Conservation (phyloP, 2,329 filamentous ascomycete genomes). For the Elsinoe arachidis region DNA sequence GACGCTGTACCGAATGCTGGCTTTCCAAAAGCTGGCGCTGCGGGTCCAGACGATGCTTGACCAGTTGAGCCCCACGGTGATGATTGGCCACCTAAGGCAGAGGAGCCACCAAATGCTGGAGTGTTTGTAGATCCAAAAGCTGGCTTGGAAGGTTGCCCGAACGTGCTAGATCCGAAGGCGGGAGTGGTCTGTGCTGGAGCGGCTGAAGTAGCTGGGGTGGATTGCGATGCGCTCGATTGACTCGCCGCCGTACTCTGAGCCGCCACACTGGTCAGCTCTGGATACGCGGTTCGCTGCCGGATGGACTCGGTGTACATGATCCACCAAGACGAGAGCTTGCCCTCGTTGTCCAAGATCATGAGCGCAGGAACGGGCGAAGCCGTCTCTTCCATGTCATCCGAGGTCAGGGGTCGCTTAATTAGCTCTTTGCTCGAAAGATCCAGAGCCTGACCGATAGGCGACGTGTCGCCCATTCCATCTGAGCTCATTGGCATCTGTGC, state of each 20-base stretch:
- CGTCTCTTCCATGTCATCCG: slow-evolving; percentile 66
- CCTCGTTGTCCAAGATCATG: slow-evolving; percentile 81
- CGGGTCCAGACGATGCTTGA: slow-evolving; percentile 8
- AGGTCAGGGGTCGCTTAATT: slow-evolving; percentile 65
- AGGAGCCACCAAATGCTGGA: slow-evolving; percentile 22
- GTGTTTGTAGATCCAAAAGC: slow-evolving; percentile 16
- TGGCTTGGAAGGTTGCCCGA: slow-evolving; percentile 17
- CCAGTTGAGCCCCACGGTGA: slow-evolving; percentile 24
- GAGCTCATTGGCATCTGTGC: slow-evolving; percentile 58
- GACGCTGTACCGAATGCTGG: slow-evolving; percentile 22
- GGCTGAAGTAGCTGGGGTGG: slow-evolving; percentile 10
- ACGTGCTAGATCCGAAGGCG: slow-evolving; percentile 24
- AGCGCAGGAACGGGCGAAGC: slow-evolving; percentile 72
- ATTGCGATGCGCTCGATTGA: slow-evolving; percentile 21
- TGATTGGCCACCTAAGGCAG: slow-evolving; percentile 21
- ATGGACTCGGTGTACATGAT: slow-evolving; percentile 84
- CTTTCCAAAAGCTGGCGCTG: slow-evolving; percentile 17
- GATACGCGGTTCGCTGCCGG: slow-evolving; percentile 61
- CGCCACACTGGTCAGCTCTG: slow-evolving; percentile 52
- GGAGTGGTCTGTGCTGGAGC: slow-evolving; percentile 12
- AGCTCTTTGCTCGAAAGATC: slow-evolving; percentile 79
- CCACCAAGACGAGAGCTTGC: slow-evolving; percentile 81
- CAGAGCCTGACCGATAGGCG: slow-evolving; percentile 67
- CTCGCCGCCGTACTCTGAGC: slow-evolving; percentile 17
- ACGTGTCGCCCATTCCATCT: slow-evolving; percentile 60